A percentile compares a stretch with the other conserved stretches of the same genome.
Evolutionary conservation across 352 stramenopile species (phyloP).

Genomic region (Phytophthora gonapodyides): DNA sequence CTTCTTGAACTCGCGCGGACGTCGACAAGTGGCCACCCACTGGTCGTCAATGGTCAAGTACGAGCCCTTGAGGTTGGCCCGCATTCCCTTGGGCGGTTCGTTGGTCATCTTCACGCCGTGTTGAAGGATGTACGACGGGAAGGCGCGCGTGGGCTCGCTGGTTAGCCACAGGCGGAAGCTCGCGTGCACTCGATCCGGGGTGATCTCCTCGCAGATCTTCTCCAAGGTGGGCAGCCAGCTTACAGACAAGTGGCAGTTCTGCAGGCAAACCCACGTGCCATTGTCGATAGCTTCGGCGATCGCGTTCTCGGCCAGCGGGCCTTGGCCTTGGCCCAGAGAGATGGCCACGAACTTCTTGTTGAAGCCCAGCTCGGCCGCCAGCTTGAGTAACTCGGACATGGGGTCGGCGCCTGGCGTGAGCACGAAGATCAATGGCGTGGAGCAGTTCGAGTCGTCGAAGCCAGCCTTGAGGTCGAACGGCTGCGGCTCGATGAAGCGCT

Average conservation of each 20-base stretch:
- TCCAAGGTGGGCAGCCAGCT: conserved; percentile 95
- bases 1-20: conserved; percentile 80
- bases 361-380: conserved; percentile 92
- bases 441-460: conserved; percentile 93
- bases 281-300: conserved; percentile 94
- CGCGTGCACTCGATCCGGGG: conserved; percentile 88
- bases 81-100: conserved; percentile 94
- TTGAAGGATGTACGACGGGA: conserved; percentile 94
- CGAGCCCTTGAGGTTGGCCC: conserved; percentile 93
- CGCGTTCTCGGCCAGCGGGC: conserved; percentile 89
- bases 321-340: conserved; percentile 94
- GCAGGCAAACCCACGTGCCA: conserved; percentile 94
- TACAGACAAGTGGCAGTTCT: conserved; percentile 96
- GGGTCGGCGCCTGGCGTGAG: conserved; percentile 94
- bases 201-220: conserved; percentile 94
- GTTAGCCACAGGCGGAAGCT: conserved; percentile 96
- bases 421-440: conserved; percentile 96
- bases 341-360: conserved; percentile 94
- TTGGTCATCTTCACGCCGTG: conserved; percentile 97
- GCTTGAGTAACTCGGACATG: conserved; percentile 93
- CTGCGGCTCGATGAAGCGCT: conserved; percentile 93
- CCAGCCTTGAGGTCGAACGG: conserved; percentile 93
- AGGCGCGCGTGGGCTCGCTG: conserved; percentile 91
- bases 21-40: conserved; percentile 71
- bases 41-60: conserved; percentile 84